These are phyloP conservation scores for Annulohypoxylon maeteangense DNA, from an alignment of 495 filamentous ascomycete genomes.

Conservation along the genomic window DNA sequence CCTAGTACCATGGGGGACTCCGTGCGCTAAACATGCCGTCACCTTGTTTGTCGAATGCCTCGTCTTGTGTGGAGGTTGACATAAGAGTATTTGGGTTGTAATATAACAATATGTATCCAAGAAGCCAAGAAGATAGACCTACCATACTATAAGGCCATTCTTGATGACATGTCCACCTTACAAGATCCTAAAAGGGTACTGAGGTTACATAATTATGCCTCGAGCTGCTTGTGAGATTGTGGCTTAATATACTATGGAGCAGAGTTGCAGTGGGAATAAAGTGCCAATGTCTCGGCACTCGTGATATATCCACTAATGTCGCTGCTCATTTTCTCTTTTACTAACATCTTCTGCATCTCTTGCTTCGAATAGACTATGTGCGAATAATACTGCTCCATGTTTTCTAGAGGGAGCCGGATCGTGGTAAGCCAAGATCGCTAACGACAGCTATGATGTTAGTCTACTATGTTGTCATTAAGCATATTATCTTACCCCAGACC, in stretches of 20 bases:
- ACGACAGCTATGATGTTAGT: not conserved
- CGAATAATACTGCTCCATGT: not conserved
- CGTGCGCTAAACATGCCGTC: not conserved
- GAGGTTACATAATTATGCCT: not conserved
- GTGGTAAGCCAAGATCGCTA: not conserved
- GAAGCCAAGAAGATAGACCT: not conserved
- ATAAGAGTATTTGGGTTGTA: not conserved
- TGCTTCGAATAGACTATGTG: not conserved
- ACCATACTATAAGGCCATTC: not conserved
- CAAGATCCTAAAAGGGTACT: not conserved
- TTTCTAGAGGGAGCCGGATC: not conserved
- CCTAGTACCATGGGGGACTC: not conserved
- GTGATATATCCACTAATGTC: conserved; percentile 8
- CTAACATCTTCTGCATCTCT: conserved; percentile 10
- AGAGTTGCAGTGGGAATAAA: conserved; percentile 14
- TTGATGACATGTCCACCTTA: not conserved
- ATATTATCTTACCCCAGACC: not conserved
- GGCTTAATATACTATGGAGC: conserved; percentile 4
- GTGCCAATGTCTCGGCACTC: conserved; percentile 14
- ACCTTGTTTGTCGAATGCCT: not conserved
- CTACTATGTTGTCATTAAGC: not conserved
- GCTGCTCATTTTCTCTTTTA: not conserved
- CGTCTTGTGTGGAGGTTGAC: not conserved
- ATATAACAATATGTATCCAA: not conserved
- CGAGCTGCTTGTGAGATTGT: not conserved